Evolutionary conservation across 108 stramenopile genomes (phyloP).

Genomic region (Chaetoceros tenuissimus): DNA sequence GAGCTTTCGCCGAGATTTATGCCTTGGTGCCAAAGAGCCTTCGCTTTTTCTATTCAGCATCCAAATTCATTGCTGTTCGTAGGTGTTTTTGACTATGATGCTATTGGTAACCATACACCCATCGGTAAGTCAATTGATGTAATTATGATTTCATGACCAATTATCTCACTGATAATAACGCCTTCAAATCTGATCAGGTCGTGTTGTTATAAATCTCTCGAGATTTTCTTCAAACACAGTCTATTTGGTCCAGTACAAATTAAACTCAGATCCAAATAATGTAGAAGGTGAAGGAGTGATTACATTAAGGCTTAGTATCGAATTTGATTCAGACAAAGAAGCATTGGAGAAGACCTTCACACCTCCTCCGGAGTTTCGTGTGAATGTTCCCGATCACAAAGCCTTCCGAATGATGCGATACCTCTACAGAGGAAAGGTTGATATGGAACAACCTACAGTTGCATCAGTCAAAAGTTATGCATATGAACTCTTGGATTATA

Average conservation of each 20-base stretch:
- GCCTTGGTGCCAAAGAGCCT: conserved; percentile 42
- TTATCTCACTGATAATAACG: background rate
- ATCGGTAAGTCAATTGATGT: conserved; percentile 31
- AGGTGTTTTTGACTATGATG: conserved; percentile 48
- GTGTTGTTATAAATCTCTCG: conserved; percentile 24
- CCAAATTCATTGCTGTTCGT: conserved; percentile 26
- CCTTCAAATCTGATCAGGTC: no score
- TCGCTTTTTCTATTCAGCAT: conserved; percentile 30
- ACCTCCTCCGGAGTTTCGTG: conserved; percentile 11
- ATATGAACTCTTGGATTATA: conserved; percentile 21
- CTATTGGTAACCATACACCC: conserved; percentile 30
- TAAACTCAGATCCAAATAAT: conserved; percentile 18
- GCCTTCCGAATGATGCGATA: conserved; percentile 37
- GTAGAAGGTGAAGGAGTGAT: conserved; percentile 19
- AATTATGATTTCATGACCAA: no score
- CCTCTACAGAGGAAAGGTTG: conserved; percentile 31
- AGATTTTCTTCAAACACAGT: conserved; percentile 17
- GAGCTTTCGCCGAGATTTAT: conserved; percentile 30
- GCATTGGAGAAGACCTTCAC: conserved; percentile 11
- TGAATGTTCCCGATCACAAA: conserved; percentile 32
- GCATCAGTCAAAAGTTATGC: conserved; percentile 24
- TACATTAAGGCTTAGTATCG: conserved; percentile 25
- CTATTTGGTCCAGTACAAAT: conserved; percentile 27
- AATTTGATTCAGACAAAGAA: conserved; percentile 19
- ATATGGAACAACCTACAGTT: conserved; percentile 27